phyloP scores from a whole-genome alignment of 2,329 filamentous ascomycete species.

The Calonectria multiphialidica region DNA sequence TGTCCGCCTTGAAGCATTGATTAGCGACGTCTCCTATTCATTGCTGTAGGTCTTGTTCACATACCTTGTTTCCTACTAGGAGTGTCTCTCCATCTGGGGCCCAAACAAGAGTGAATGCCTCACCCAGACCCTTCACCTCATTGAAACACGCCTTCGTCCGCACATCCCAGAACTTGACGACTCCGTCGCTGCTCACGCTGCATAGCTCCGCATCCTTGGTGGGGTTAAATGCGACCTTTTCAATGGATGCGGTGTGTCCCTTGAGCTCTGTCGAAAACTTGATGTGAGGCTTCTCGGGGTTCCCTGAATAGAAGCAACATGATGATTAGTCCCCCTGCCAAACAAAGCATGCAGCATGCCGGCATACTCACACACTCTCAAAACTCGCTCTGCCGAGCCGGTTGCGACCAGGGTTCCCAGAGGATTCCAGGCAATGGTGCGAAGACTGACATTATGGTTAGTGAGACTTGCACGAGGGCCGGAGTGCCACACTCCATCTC shows the following conservation, averaged over 20 bases:
- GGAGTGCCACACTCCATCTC: constrained; percentile 25
- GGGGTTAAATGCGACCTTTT: constrained; percentile 84
- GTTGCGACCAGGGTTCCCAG: constrained; percentile 87
- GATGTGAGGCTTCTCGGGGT: constrained; percentile 80
- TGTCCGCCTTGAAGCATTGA: constrained; percentile 63
- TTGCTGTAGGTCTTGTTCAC: constrained; percentile 27
- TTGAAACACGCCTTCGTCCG: constrained; percentile 78
- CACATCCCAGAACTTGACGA: constrained; percentile 85
- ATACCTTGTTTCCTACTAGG: constrained; percentile 79
- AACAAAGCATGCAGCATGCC: not conserved
- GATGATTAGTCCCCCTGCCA: not conserved
- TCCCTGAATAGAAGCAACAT: constrained; percentile 62
- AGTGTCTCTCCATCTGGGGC: constrained; percentile 77
- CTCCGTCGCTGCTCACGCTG: constrained; percentile 79
- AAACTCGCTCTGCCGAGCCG: constrained; percentile 75
- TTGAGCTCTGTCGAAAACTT: constrained; percentile 82
- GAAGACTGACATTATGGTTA: constrained; percentile 64
- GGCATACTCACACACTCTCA: constrained; percentile 75
- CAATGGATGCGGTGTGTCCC: constrained; percentile 74
- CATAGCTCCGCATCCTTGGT: constrained; percentile 82
- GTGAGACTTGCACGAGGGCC: constrained; percentile 12
- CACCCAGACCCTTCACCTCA: constrained; percentile 74
- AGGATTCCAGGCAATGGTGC: constrained; percentile 90
- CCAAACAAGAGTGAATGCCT: constrained; percentile 80
- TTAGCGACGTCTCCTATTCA: not conserved